Evolutionary conservation across 495 filamentous ascomycete genomes (phyloP).

Genomic region (Aspergillus bertholletiae): DNA sequence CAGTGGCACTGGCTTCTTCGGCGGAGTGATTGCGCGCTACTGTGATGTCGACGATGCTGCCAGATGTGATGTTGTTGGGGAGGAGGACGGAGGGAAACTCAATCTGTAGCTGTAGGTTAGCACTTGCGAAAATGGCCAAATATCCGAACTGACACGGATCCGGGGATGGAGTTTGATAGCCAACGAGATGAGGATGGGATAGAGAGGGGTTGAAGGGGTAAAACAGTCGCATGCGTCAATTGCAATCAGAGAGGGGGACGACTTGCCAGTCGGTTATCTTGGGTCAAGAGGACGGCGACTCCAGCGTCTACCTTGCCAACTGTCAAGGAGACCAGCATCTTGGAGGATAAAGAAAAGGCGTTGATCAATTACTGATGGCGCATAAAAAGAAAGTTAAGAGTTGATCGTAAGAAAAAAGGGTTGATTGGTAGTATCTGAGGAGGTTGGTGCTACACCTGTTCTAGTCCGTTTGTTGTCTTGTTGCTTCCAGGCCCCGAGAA

Average conservation of each 20-base stretch:
- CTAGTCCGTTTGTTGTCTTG: constrained; percentile 1
- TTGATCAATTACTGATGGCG: constrained; percentile 1
- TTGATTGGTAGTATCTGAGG: background rate
- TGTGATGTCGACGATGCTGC: constrained; percentile 96
- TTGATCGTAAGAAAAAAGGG: background rate
- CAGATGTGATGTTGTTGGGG: constrained; percentile 87
- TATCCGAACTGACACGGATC: background rate
- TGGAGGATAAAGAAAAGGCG: constrained; percentile 10
- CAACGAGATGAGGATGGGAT: background rate
- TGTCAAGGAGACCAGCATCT: constrained; percentile 94
- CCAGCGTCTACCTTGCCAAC: constrained; percentile 99
- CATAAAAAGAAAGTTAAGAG: background rate
- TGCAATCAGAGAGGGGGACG: constrained; percentile 10
- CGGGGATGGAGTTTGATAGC: background rate
- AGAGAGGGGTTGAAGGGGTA: background rate
- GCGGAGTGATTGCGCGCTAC: constrained; percentile 82
- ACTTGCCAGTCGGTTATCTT: constrained; percentile 92
- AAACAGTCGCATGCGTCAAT: constrained; percentile 8
- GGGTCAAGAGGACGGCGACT: constrained; percentile 92
- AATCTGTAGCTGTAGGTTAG: constrained; percentile 56
- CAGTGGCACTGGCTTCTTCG: constrained; percentile 65
- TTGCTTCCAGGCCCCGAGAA: constrained; percentile 2
- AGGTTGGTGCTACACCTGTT: background rate
- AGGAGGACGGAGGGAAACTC: constrained; percentile 98
- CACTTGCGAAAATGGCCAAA: background rate